These are phyloP conservation scores for Picea engelmannii DNA, from an alignment of 83 land plant species.

Conservation along the genomic window DNA sequence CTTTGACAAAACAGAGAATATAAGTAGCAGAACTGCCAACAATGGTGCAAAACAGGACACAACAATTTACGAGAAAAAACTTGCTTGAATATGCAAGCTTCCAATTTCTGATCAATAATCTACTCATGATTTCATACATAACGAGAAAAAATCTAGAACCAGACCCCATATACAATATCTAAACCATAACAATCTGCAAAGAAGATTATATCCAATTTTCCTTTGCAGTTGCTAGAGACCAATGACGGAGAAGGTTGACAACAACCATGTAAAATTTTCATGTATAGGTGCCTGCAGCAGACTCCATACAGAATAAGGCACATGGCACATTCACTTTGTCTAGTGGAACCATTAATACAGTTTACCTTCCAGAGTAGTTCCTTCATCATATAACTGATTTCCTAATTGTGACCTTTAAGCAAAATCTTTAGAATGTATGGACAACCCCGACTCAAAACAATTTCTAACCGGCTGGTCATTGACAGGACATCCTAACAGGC, in stretches of 20 bases:
- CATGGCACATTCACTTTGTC: not conserved
- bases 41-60: not conserved
- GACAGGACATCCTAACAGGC: conserved; percentile 1
- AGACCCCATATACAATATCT: conserved; percentile 8
- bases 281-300: not conserved
- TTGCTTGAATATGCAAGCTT: conserved; percentile 13
- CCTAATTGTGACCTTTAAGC: no score
- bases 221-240: not conserved
- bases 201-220: not conserved
- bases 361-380: not conserved
- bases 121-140: conserved; percentile 4
- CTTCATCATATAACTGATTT: not conserved
- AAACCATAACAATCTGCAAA: conserved; percentile 5
- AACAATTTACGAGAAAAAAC: conserved; percentile 2
- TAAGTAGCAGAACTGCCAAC: not conserved
- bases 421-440: conserved; percentile 7
- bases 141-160: not conserved
- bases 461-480: conserved; percentile 9
- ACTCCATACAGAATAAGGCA: not conserved
- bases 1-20: not conserved
- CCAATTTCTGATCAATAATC: not conserved
- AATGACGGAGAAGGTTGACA: not conserved
- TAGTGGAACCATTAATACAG: conserved; percentile 4
- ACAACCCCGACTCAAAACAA: conserved; percentile 7
- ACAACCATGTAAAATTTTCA: not conserved